A percentile compares a stretch with the other conserved stretches of the same genome.
Evolutionary conservation across 768 basidiomycete species (phyloP).

Genomic region (Termitomyces sp.): DNA sequence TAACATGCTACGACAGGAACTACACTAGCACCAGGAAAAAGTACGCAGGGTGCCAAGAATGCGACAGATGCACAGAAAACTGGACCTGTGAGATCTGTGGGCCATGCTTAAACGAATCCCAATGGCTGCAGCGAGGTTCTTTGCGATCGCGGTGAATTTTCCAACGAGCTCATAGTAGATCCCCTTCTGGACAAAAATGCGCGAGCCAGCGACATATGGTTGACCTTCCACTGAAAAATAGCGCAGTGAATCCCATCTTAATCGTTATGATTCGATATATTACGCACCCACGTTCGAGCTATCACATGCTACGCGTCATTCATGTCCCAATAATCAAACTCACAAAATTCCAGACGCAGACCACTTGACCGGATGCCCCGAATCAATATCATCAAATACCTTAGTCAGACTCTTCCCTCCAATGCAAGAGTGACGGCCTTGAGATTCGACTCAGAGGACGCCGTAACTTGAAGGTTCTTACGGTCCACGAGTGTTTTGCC

Average conservation of each 20-base stretch:
- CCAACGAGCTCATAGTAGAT: slow-evolving; percentile 77
- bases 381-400: slow-evolving; percentile 68
- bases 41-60: too few species aligned
- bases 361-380: slow-evolving; percentile 75
- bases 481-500: slow-evolving; percentile 75
- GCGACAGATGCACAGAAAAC: slow-evolving; percentile 42
- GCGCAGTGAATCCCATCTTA: neutral
- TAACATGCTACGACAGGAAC: slow-evolving; percentile 44
- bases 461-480: slow-evolving; percentile 73
- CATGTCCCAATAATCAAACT: slow-evolving; percentile 18
- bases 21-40: neutral
- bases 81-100: slow-evolving; percentile 70
- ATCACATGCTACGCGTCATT: neutral
- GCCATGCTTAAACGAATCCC: slow-evolving; percentile 75
- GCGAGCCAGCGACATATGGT: slow-evolving; percentile 74
- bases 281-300: slow-evolving; percentile 31
- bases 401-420: slow-evolving; percentile 73
- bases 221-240: slow-evolving; percentile 28
- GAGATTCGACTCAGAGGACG: slow-evolving; percentile 74
- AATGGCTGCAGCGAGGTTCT: slow-evolving; percentile 36
- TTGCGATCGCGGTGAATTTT: slow-evolving; percentile 45
- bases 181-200: slow-evolving; percentile 74
- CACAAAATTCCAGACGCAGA: slow-evolving; percentile 63
- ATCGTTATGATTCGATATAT: neutral
- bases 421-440: slow-evolving; percentile 83